A percentile compares a stretch with the other conserved stretches of the same genome.
Evolutionary conservation across 768 basidiomycete genomes (phyloP).

Genomic region (Russula compacta): DNA sequence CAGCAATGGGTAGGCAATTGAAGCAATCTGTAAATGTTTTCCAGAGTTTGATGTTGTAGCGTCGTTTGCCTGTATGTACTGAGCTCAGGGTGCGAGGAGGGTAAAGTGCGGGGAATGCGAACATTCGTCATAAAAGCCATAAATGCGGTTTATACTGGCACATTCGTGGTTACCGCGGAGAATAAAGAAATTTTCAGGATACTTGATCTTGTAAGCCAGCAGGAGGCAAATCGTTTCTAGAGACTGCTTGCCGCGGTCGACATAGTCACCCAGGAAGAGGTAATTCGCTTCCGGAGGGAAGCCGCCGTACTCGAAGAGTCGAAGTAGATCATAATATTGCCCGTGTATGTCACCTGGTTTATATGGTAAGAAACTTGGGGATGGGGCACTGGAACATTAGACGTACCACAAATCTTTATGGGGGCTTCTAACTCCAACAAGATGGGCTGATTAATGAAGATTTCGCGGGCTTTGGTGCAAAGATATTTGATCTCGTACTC

Average conservation of each 20-base stretch:
- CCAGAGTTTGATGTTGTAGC: slow-evolving; percentile 99
- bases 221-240: slow-evolving; percentile 99
- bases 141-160: slow-evolving; percentile 98
- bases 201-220: slow-evolving; percentile 99
- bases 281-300: slow-evolving; percentile 99
- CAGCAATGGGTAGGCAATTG: slow-evolving; percentile 98
- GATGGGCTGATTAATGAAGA: slow-evolving; percentile 99
- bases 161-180: slow-evolving; percentile 98
- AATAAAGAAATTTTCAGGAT: slow-evolving; percentile 99
- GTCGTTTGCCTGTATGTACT: slow-evolving; percentile 75
- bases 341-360: slow-evolving; percentile 91
- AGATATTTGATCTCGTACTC: slow-evolving; percentile 99
- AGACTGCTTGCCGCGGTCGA: slow-evolving; percentile 98
- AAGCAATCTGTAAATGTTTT: slow-evolving; percentile 99
- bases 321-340: slow-evolving; percentile 97
- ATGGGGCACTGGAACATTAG: slow-evolving; percentile 5
- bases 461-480: slow-evolving; percentile 97
- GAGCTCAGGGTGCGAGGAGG: slow-evolving; percentile 2
- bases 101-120: slow-evolving; percentile 27
- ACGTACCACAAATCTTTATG: slow-evolving; percentile 98
- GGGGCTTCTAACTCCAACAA: slow-evolving; percentile 96
- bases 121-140: slow-evolving; percentile 99
- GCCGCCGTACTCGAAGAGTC: slow-evolving; percentile 97
- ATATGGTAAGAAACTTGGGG: background rate
- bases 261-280: slow-evolving; percentile 98